These are phyloP conservation scores for Shiraia sp. DNA, from an alignment of 2,329 filamentous ascomycete genomes.

Conservation along the genomic window DNA sequence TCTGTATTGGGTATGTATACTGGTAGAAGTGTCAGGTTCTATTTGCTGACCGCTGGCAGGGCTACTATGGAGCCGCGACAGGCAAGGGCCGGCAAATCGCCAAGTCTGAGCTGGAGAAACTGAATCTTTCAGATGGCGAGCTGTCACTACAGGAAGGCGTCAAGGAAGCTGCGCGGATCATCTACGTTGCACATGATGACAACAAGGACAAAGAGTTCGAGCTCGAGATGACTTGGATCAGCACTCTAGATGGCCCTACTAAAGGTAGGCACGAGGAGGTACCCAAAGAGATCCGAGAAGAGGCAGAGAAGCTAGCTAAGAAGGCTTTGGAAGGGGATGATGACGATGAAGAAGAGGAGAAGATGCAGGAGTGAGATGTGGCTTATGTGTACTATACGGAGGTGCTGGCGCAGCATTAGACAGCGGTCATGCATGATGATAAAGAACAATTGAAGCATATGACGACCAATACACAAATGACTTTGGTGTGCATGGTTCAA, in stretches of 20 bases:
- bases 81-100: constrained; percentile 96
- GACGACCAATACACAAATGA: constrained; percentile 11
- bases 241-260: constrained; percentile 78
- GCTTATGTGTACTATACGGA: constrained; percentile 17
- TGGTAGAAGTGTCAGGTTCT: background rate
- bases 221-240: constrained; percentile 99
- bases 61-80: constrained; percentile 96
- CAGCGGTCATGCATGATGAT: constrained; percentile 32
- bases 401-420: constrained; percentile 28
- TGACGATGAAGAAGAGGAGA: constrained; percentile 79
- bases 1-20: constrained; percentile 75
- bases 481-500: too few species aligned
- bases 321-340: constrained; percentile 86
- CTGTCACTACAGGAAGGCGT: constrained; percentile 84
- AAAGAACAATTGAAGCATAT: constrained; percentile 22
- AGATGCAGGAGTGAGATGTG: constrained; percentile 79
- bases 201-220: constrained; percentile 99
- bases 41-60: constrained; percentile 50
- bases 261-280: constrained; percentile 94
- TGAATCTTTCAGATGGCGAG: constrained; percentile 78
- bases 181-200: constrained; percentile 96
- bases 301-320: constrained; percentile 92
- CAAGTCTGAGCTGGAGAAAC: constrained; percentile 97
- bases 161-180: constrained; percentile 95
- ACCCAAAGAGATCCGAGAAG: constrained; percentile 84